Evolutionary conservation across 2,329 filamentous ascomycete species (phyloP), one percentile per base, ranked within the genome.

Genomic region (Aspergillus ruber): DNA sequence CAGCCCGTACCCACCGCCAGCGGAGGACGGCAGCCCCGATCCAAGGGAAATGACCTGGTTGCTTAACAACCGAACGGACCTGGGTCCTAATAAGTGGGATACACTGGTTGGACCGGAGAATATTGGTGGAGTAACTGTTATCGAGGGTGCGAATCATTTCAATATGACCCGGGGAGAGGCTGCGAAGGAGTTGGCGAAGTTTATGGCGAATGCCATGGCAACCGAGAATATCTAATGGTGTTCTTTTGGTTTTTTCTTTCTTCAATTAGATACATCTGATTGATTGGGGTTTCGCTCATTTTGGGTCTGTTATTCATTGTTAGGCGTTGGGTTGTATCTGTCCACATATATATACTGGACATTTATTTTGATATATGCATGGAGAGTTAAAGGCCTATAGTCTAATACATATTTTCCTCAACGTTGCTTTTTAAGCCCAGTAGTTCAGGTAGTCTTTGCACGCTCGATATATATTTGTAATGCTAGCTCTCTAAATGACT

Each of bases 21-120:
- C 64, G 3, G 61, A 63, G 12, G 64, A 68, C 47, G 62, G 59
- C 6, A 60, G 53, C 32, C 58, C 65, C 6, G 73, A 76, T 44
- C 69, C 71, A 0, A 64, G 70, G 45, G 71, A 70, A 49, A 74
- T 76, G 72, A 66, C 66, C 42, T 77, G 72, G 67, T 54, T 77
- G 48, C 56, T 74, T 35, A 69, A 76, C 45, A 69, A 72, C 49
- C 63, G 74, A 32, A 70, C 62, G 7, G 70, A 76, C 43, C 69
- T 76, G 49, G 70, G 71, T 6, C 63, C 67, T 1, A 73, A 73
- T 52, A 71, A 71, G 15, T 76, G 73, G 73, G 68, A 73, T 45
- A 62, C 61, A 5, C 57, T 76, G 33, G 61, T 76, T 40, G 66
- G 65, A 4, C 48, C 55, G 8, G 60, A 66, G 32, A 64, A 70